phyloP scores from a whole-genome alignment of 192 early-diverging fungal genomes.

The Spinellus fusiger region DNA sequence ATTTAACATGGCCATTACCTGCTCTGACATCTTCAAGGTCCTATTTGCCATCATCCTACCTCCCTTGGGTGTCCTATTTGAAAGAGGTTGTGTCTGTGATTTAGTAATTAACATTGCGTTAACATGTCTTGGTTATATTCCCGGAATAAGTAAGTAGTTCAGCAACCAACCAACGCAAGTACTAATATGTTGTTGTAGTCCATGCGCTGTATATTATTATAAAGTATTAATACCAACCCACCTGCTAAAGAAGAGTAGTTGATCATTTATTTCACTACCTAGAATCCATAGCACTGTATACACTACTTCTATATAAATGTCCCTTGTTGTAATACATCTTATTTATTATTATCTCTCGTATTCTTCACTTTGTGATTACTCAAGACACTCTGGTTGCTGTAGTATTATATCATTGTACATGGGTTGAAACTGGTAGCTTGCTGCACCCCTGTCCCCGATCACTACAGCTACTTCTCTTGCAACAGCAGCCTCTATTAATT shows the following conservation, averaged over 20 bases:
- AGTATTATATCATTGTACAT: conserved; percentile 14
- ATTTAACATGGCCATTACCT: conserved; percentile 15
- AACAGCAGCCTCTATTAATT: conserved; percentile 18
- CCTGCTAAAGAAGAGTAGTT: not conserved
- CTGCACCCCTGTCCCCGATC: conserved; percentile 12
- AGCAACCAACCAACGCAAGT: not conserved
- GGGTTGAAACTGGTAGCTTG: conserved; percentile 24
- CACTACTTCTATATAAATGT: not conserved
- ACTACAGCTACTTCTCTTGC: conserved; percentile 10
- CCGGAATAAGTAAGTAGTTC: conserved; percentile 38
- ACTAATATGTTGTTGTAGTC: not conserved
- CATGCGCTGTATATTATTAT: conserved; percentile 18
- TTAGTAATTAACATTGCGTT: conserved; percentile 58
- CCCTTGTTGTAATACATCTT: not conserved
- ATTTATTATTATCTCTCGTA: not conserved
- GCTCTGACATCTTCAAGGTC: conserved; percentile 19
- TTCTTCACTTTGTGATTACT: not conserved
- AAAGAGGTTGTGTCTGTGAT: conserved; percentile 45
- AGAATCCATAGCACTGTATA: conserved; percentile 1
- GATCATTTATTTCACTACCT: not conserved
- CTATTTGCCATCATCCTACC: conserved; percentile 40
- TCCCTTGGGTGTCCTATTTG: conserved; percentile 59
- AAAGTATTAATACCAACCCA: conserved; percentile 4
- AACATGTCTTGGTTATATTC: conserved; percentile 56
- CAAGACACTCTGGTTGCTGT: conserved; percentile 13